These are phyloP conservation scores for Solanum commersonii DNA, from an alignment of 257 asterid genomes.

Conservation along the genomic window DNA sequence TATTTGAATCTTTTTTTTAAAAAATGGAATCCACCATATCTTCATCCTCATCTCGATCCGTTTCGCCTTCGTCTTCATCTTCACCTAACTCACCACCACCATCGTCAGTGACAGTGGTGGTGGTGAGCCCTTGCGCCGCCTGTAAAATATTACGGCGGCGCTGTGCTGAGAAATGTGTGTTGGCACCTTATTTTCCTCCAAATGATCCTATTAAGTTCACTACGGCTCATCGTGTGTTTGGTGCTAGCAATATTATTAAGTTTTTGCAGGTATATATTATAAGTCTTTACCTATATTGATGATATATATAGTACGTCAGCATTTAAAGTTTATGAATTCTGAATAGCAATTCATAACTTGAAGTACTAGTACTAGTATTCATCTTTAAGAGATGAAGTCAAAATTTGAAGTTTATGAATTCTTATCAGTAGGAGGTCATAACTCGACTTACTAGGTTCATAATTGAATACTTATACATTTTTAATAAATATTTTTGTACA, in stretches of 20 bases:
- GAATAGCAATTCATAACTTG: too few relatives aligned
- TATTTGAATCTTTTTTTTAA: too few relatives aligned
- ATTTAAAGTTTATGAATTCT: too few relatives aligned
- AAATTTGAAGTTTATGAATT: background rate
- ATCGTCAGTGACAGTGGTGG: slow-evolving; percentile 11
- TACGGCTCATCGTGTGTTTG: slow-evolving; percentile 80
- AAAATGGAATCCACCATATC: slow-evolving; percentile 13
- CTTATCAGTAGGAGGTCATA: accelerated
- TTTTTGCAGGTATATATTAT: slow-evolving; percentile 52
- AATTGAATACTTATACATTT: background rate
- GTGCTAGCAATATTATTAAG: slow-evolving; percentile 91
- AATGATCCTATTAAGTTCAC: slow-evolving; percentile 66
- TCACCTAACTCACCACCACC: slow-evolving; percentile 11
- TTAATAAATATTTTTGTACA: background rate
- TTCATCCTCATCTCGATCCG: slow-evolving; percentile 15
- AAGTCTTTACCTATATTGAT: background rate
- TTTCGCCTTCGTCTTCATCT: slow-evolving; percentile 15
- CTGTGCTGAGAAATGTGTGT: slow-evolving; percentile 62
- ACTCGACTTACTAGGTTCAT: background rate
- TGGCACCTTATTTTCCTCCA: slow-evolving; percentile 83
- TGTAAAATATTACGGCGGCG: slow-evolving; percentile 61
- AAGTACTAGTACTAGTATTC: too few relatives aligned
- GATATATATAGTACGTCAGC: background rate
- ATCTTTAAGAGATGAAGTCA: accelerated
- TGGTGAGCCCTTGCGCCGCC: slow-evolving; percentile 70